These are phyloP conservation scores for Daedalea quercina DNA, from an alignment of 768 basidiomycete genomes.

Conservation along the genomic window DNA sequence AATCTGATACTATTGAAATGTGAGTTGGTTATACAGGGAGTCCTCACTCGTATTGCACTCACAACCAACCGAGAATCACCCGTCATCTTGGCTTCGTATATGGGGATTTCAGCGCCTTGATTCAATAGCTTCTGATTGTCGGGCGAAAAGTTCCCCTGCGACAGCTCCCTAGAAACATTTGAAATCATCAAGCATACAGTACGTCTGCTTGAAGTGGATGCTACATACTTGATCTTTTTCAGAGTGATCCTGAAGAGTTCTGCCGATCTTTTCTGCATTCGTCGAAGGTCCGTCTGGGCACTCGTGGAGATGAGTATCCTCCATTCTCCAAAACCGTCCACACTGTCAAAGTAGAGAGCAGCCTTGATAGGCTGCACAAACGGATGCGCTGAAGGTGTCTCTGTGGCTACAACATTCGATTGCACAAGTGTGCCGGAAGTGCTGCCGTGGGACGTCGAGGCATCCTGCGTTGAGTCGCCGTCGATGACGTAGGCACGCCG, in stretches of 20 bases:
- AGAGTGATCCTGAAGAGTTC: conserved; percentile 44
- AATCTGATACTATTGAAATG: conserved; percentile 11
- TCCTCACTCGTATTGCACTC: neutral
- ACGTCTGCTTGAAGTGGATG: neutral
- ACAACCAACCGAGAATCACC: conserved; percentile 25
- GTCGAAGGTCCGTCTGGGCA: conserved; percentile 42
- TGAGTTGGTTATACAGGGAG: too few relatives aligned
- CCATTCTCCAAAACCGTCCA: conserved; percentile 58
- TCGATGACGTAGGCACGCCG: neutral
- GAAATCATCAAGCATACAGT: neutral
- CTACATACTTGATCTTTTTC: conserved; percentile 56
- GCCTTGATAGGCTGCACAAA: conserved; percentile 48
- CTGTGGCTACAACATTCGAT: neutral
- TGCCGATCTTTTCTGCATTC: conserved; percentile 34
- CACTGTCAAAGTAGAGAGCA: conserved; percentile 49
- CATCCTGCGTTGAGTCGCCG: neutral
- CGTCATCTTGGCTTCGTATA: conserved; percentile 65
- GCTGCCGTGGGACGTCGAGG: too few relatives aligned
- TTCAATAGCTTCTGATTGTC: conserved; percentile 62
- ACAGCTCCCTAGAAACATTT: conserved; percentile 47
- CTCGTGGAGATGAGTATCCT: conserved; percentile 44
- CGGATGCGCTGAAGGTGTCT: conserved; percentile 28
- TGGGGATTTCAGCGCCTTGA: conserved; percentile 40
- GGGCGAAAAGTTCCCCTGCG: conserved; percentile 59
- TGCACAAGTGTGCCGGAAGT: neutral